Percentiles rank a stretch among this genome's conserved stretches.
Conservation (phyloP, 2,329 filamentous ascomycete genomes). For the Hymenoscyphus infarciens region DNA sequence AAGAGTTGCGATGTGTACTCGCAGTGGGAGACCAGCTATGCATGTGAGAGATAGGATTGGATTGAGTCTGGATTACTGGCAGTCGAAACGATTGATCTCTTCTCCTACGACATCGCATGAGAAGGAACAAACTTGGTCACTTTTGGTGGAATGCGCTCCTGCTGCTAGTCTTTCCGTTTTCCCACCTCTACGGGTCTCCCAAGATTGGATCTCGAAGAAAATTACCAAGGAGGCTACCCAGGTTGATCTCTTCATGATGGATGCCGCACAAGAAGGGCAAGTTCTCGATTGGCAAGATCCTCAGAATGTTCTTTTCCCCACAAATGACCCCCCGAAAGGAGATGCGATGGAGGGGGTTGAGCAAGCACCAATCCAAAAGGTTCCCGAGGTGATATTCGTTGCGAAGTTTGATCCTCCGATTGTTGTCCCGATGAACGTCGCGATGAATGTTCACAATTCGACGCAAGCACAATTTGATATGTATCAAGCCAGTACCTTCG, state of each 20-base stretch:
- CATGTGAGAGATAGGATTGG: conserved; percentile 66
- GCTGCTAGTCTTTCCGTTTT: conserved; percentile 41
- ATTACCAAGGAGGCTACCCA: conserved; percentile 56
- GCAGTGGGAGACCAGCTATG: conserved; percentile 68
- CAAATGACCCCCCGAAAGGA: conserved; percentile 40
- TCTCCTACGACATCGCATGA: conserved; percentile 35
- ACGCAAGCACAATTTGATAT: conserved; percentile 57
- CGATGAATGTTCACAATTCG: conserved; percentile 57
- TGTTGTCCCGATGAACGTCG: conserved; percentile 62
- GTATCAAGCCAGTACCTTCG: conserved; percentile 44
- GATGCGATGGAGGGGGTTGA: conserved; percentile 54
- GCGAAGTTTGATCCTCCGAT: conserved; percentile 73
- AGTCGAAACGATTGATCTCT: conserved; percentile 51
- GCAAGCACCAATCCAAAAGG: conserved; percentile 45
- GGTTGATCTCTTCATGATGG: conserved; percentile 38
- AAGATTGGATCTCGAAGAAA: conserved; percentile 67
- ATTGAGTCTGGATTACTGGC: conserved; percentile 75
- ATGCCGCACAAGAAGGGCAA: conserved; percentile 34
- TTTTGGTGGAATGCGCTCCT: conserved; percentile 63
- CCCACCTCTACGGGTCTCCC: conserved; percentile 65
- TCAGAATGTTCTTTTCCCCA: conserved; percentile 56
- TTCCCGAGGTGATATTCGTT: conserved; percentile 71
- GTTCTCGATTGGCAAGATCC: conserved; percentile 72
- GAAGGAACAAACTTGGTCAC: conserved; percentile 54
- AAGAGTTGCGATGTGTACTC: conserved; percentile 53